A percentile compares a stretch with the other conserved stretches of the same genome.
phyloP scores from a whole-genome alignment of 495 filamentous ascomycete species.

The Hypoxylon intermedium region DNA sequence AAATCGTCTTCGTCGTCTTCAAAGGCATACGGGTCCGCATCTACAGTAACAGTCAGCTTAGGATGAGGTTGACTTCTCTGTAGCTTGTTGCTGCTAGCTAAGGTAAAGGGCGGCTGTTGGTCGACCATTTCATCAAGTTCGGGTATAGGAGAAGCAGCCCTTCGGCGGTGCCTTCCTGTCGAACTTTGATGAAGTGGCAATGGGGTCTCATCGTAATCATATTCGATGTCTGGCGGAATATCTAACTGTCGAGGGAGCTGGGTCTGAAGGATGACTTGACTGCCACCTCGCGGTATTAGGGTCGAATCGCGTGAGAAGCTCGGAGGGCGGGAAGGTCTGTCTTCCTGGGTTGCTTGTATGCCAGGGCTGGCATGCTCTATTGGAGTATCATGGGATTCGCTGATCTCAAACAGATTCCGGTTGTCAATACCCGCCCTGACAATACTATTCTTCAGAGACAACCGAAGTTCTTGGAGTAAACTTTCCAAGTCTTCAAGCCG shows the following conservation, averaged over 20 bases:
- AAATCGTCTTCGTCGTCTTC: slow-evolving; percentile 44
- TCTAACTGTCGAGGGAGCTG: slow-evolving; percentile 43
- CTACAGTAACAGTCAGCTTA: slow-evolving; percentile 9
- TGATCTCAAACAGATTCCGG: slow-evolving; percentile 38
- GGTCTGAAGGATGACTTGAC: slow-evolving; percentile 59
- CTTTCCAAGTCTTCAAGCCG: slow-evolving; percentile 45
- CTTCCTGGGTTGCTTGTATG: slow-evolving; percentile 38
- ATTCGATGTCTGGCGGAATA: not conserved
- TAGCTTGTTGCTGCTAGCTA: slow-evolving; percentile 14
- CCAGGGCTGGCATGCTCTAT: slow-evolving; percentile 19
- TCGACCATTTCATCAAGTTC: slow-evolving; percentile 16
- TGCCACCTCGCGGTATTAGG: slow-evolving; percentile 45
- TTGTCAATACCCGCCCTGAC: slow-evolving; percentile 48
- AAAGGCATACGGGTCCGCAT: slow-evolving; percentile 22
- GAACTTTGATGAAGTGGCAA: slow-evolving; percentile 11
- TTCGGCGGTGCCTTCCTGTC: slow-evolving; percentile 12
- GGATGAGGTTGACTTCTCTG: slow-evolving; percentile 9
- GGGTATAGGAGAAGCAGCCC: slow-evolving; percentile 14
- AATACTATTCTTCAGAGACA: slow-evolving; percentile 38
- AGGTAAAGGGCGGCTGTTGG: slow-evolving; percentile 24
- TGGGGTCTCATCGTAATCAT: slow-evolving; percentile 3
- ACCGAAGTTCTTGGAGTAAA: slow-evolving; percentile 42
- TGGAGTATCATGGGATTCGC: not conserved
- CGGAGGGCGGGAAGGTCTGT: slow-evolving; percentile 6
- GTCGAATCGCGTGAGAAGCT: slow-evolving; percentile 40